A percentile compares a stretch with the other conserved stretches of the same genome.
Conservation (phyloP, 306 rosid genomes). For the Prosopis cineraria region DNA sequence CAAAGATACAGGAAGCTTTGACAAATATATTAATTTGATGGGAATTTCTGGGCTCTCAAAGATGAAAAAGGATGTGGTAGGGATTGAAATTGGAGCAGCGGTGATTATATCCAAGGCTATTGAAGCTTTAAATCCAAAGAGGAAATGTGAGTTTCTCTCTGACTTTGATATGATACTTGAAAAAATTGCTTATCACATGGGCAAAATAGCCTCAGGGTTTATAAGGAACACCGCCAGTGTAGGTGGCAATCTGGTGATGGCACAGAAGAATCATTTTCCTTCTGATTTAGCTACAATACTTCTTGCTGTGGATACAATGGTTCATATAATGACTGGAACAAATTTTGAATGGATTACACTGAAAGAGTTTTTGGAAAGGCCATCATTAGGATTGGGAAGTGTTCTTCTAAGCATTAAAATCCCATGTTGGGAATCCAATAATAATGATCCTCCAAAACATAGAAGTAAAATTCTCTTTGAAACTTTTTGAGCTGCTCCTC, state of each 20-base stretch:
- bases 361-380: conserved; percentile 65
- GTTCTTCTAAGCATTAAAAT: conserved; percentile 65
- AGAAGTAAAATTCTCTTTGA: conserved; percentile 53
- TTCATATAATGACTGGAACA: conserved; percentile 54
- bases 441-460: conserved; percentile 36
- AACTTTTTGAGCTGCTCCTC: conserved; percentile 78
- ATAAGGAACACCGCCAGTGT: conserved; percentile 20
- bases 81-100: conserved; percentile 71
- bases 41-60: conserved; percentile 6
- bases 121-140: conserved; percentile 46
- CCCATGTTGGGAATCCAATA: conserved; percentile 48
- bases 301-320: conserved; percentile 68
- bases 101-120: conserved; percentile 65
- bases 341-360: conserved; percentile 54
- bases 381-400: conserved; percentile 55
- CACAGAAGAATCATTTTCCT: conserved; percentile 76
- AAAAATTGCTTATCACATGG: conserved; percentile 1
- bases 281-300: conserved; percentile 82
- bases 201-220: neutral
- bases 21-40: conserved; percentile 11
- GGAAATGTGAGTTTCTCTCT: neutral
- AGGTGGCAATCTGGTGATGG: conserved; percentile 89
- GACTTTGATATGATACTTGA: neutral
- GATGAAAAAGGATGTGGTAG: conserved; percentile 52
- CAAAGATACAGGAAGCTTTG: conserved; percentile 61